Evolutionary conservation across 495 filamentous ascomycete species (phyloP).

Genomic region (Penicillium macrosclerotiorum): DNA sequence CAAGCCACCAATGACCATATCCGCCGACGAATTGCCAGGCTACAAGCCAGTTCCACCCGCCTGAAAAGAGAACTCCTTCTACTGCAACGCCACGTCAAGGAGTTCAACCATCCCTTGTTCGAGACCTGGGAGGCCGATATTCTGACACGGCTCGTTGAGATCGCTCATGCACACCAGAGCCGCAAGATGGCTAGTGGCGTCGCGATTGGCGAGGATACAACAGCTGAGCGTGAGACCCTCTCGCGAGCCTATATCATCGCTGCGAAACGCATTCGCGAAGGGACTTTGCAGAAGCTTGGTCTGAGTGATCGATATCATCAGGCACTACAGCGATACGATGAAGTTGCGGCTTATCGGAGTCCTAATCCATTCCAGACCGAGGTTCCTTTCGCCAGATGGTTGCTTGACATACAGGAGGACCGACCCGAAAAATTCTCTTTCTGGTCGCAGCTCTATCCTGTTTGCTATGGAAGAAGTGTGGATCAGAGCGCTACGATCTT

Average conservation of each 20-base stretch:
- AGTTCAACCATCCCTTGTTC: slow-evolving; percentile 29
- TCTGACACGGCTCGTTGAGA: slow-evolving; percentile 39
- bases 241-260: slow-evolving; percentile 27
- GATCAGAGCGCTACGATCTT: slow-evolving; percentile 25
- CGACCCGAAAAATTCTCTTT: slow-evolving; percentile 28
- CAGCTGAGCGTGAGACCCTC: slow-evolving; percentile 20
- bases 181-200: slow-evolving; percentile 23
- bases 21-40: slow-evolving; percentile 18
- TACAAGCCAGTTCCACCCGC: slow-evolving; percentile 18
- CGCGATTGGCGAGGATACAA: slow-evolving; percentile 13
- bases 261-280: slow-evolving; percentile 23
- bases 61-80: slow-evolving; percentile 28
- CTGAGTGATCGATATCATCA: slow-evolving; percentile 25
- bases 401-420: slow-evolving; percentile 25
- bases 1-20: slow-evolving; percentile 22
- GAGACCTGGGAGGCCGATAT: slow-evolving; percentile 39
- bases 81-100: slow-evolving; percentile 29
- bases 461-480: slow-evolving; percentile 36
- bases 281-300: slow-evolving; percentile 26
- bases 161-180: slow-evolving; percentile 26
- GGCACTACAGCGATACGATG: slow-evolving; percentile 32
- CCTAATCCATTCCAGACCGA: slow-evolving; percentile 32
- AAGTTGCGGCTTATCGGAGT: slow-evolving; percentile 37
- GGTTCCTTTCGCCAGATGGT: slow-evolving; percentile 33
- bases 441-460: slow-evolving; percentile 36